phyloP scores from a whole-genome alignment of 352 stramenopile species.

The Globisporangium acanthophoron region DNA sequence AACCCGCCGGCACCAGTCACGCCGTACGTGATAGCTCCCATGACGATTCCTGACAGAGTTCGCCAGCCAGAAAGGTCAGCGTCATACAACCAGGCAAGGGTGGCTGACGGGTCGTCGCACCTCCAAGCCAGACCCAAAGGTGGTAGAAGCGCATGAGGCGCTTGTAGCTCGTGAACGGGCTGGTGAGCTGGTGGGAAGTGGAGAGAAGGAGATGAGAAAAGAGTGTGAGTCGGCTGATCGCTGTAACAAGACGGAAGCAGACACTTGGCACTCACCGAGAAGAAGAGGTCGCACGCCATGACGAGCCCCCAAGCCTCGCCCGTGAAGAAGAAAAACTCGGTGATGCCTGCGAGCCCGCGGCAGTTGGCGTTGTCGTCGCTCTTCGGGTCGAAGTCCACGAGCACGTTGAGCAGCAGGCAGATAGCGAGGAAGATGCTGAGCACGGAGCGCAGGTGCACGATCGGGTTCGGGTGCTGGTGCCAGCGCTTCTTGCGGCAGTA shows the following conservation, averaged over 20 bases:
- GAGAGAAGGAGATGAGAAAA: background rate
- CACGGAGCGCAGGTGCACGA: constrained; percentile 81
- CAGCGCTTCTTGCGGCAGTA: constrained; percentile 86
- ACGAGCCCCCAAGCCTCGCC: constrained; percentile 83
- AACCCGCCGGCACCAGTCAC: constrained; percentile 70
- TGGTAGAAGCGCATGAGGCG: constrained; percentile 88
- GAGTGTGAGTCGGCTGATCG: background rate
- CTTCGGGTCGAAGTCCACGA: constrained; percentile 66
- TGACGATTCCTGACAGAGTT: constrained; percentile 39
- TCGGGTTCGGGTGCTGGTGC: constrained; percentile 87
- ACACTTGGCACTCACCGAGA: constrained; percentile 29
- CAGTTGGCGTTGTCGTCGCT: constrained; percentile 43
- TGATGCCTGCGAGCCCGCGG: constrained; percentile 69
- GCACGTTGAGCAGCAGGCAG: constrained; percentile 80
- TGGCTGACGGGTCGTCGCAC: constrained; percentile 1
- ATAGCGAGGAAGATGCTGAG: constrained; percentile 84
- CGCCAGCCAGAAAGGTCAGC: background rate
- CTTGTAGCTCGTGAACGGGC: constrained; percentile 89
- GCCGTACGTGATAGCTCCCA: constrained; percentile 71
- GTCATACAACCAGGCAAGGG: background rate
- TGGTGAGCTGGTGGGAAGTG: constrained; percentile 41
- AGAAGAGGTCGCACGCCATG: constrained; percentile 87
- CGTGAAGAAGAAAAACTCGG: constrained; percentile 89
- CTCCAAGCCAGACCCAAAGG: constrained; percentile 77
- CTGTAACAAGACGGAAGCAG: constrained; percentile 1